These are phyloP conservation scores for Aurantiochytrium sp. DNA, from an alignment of 108 stramenopile genomes.

Conservation along the genomic window DNA sequence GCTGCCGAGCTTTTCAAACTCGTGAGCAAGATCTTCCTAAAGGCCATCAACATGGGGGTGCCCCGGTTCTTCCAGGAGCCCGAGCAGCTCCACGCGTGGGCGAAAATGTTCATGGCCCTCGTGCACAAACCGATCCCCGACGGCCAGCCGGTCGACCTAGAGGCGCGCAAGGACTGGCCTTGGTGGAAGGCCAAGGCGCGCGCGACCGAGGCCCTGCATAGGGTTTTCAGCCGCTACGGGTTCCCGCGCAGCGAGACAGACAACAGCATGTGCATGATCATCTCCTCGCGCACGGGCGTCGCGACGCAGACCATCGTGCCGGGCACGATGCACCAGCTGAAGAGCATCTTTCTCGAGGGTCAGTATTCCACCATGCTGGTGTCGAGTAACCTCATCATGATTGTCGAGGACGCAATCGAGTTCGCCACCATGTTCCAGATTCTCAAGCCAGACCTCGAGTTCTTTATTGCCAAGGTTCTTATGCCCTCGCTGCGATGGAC, in stretches of 20 bases:
- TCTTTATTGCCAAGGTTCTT: not conserved
- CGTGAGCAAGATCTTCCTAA: slow-evolving; percentile 2
- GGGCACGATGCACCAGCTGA: not conserved
- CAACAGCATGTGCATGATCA: not conserved
- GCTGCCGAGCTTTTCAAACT: not conserved
- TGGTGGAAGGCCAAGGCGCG: slow-evolving; percentile 2
- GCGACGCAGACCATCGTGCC: not conserved
- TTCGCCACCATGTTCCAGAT: not conserved
- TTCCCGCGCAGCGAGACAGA: not conserved
- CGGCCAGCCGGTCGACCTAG: not conserved
- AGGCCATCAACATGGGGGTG: not conserved
- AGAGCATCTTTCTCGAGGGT: not conserved
- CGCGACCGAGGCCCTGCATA: not conserved
- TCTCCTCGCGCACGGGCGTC: not conserved
- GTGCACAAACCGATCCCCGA: not conserved
- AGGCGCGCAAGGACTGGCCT: not conserved
- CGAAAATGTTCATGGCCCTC: not conserved
- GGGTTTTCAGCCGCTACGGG: not conserved
- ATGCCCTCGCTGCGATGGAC: not conserved
- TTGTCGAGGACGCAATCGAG: not conserved
- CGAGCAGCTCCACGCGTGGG: not conserved
- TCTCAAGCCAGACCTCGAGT: not conserved
- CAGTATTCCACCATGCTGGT: not conserved
- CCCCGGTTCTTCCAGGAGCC: not conserved
- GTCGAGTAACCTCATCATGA: not conserved